Evolutionary conservation across 805 yeast genomes (phyloP).

Genomic region (Starmera pachycereana): DNA sequence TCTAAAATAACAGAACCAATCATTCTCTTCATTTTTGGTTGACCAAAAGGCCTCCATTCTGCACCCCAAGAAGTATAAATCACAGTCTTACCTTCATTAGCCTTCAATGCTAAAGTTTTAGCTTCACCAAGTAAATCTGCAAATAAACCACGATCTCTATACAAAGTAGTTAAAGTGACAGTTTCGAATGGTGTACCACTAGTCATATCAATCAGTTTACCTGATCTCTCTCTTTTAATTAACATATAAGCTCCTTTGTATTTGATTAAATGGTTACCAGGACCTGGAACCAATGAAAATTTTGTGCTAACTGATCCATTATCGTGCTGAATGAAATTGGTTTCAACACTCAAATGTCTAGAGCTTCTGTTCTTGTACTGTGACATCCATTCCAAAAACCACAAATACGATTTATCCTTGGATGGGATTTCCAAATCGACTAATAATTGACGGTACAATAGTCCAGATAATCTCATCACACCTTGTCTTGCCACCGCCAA

Average conservation of each 20-base stretch:
- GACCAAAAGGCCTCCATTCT: constrained; percentile 98
- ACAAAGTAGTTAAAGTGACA: constrained; percentile 84
- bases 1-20: constrained; percentile 83
- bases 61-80: constrained; percentile 94
- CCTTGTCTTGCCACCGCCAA: constrained; percentile 71
- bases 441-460: constrained; percentile 71
- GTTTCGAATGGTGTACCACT: constrained; percentile 95
- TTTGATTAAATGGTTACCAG: constrained; percentile 82
- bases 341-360: constrained; percentile 84
- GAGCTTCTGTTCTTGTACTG: constrained; percentile 63
- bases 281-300: constrained; percentile 92
- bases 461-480: constrained; percentile 46
- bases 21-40: constrained; percentile 79
- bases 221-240: constrained; percentile 84
- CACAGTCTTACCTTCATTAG: constrained; percentile 90
- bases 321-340: constrained; percentile 78
- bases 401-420: constrained; percentile 83
- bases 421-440: constrained; percentile 92
- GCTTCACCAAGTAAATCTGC: constrained; percentile 73
- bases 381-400: constrained; percentile 97
- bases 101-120: constrained; percentile 65
- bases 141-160: constrained; percentile 67
- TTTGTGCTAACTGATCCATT: constrained; percentile 85
- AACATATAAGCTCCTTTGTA: constrained; percentile 84
- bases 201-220: constrained; percentile 77